A percentile compares a stretch with the other conserved stretches of the same genome.
These are phyloP conservation scores for Mortierella sp. DNA, from an alignment of 371 early-diverging fungal genomes.

Conservation along the genomic window DNA sequence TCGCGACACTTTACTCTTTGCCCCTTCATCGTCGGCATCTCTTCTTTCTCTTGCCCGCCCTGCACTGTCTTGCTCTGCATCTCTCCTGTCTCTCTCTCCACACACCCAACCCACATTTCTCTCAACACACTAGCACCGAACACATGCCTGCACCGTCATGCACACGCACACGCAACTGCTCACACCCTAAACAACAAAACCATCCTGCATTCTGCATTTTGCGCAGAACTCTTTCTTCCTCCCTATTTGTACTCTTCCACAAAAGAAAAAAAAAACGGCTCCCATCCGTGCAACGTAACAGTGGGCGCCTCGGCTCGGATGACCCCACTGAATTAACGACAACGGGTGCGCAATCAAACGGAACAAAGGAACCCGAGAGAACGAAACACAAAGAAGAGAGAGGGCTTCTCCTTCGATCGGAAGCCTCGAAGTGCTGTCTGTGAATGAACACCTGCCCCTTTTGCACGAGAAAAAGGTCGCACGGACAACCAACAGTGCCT, in stretches of 20 bases:
- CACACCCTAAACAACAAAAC: neutral
- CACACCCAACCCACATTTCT: conserved; percentile 3
- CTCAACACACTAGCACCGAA: neutral
- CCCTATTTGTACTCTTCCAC: neutral
- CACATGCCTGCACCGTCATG: conserved; percentile 1
- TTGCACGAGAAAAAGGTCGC: neutral
- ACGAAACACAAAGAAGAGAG: neutral
- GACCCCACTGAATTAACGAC: neutral
- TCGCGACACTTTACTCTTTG: too few relatives aligned
- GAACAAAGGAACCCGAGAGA: neutral
- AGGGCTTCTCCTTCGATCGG: too few relatives aligned
- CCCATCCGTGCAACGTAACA: too few relatives aligned
- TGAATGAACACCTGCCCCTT: neutral
- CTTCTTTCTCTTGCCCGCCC: neutral
- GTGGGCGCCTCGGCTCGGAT: conserved; percentile 7
- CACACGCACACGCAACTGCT: neutral
- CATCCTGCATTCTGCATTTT: neutral
- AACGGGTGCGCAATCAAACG: neutral
- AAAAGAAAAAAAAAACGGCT: neutral
- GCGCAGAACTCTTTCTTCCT: neutral
- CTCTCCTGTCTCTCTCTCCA: neutral
- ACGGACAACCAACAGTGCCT: neutral
- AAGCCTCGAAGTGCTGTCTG: neutral
- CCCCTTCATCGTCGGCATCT: neutral
- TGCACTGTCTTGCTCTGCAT: neutral